These are phyloP conservation scores for Gynochthodes officinalis DNA, from an alignment of 257 asterid genomes.

Conservation along the genomic window DNA sequence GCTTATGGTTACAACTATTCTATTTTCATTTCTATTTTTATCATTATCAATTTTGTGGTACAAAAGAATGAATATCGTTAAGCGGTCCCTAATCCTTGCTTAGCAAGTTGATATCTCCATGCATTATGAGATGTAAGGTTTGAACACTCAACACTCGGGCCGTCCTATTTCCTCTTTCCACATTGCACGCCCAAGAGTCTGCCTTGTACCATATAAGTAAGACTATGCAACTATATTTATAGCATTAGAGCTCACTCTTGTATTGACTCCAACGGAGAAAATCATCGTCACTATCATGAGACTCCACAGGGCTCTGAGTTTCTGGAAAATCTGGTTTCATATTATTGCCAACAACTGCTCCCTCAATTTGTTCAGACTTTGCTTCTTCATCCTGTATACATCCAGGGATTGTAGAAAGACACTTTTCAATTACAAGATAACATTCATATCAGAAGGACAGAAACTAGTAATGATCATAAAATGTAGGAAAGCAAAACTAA, in stretches of 20 bases:
- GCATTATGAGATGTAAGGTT: no score
- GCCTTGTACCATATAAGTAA: no score
- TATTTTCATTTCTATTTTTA: no score
- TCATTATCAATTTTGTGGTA: no score
- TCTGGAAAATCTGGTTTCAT: constrained; percentile 22
- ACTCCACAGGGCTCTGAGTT: constrained; percentile 33
- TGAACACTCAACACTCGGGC: no score
- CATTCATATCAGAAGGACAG: neutral
- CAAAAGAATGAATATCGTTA: no score
- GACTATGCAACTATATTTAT: no score
- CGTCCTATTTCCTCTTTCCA: no score
- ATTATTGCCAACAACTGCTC: constrained; percentile 22
- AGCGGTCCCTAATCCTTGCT: no score
- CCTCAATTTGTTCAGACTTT: constrained; percentile 32
- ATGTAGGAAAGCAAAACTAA: neutral
- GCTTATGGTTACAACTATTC: no score
- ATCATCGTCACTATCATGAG: constrained; percentile 48
- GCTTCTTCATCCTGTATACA: constrained; percentile 42
- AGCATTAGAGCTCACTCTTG: constrained; percentile 31
- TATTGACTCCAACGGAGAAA: constrained; percentile 42
- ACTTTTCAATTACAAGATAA: neutral
- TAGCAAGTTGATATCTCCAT: no score
- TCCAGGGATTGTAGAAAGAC: neutral
- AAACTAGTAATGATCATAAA: neutral
- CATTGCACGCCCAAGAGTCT: no score